These are phyloP conservation scores for Coprinopsis marcescibilis DNA, from an alignment of 768 basidiomycete genomes.

Conservation along the genomic window DNA sequence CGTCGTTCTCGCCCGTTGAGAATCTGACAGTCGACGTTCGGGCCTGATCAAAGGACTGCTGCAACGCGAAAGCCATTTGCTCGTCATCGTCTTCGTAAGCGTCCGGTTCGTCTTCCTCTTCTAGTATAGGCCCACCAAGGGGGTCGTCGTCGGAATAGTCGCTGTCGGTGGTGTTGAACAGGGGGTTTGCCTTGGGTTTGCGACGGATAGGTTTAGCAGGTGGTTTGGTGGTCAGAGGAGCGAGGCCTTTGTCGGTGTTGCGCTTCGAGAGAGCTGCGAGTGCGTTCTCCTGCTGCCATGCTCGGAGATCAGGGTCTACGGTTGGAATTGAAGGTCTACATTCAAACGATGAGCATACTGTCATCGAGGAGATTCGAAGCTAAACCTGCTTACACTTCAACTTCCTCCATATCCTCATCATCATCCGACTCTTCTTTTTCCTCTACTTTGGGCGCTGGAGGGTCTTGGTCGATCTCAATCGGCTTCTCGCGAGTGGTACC, in stretches of 20 bases:
- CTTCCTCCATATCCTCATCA: constrained; percentile 79
- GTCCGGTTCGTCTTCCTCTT: too few species aligned
- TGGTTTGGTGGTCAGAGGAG: constrained; percentile 22
- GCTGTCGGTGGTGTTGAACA: constrained; percentile 38
- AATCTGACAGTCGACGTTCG: not conserved
- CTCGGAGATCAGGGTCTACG: constrained; percentile 57
- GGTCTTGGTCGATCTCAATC: constrained; percentile 76
- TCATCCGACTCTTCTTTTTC: constrained; percentile 37
- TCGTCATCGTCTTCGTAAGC: constrained; percentile 43
- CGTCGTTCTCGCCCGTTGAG: too few species aligned
- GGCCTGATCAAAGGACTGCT: constrained; percentile 49
- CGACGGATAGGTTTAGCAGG: constrained; percentile 20
- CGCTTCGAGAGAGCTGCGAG: constrained; percentile 53
- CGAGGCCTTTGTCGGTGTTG: constrained; percentile 32
- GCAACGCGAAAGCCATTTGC: constrained; percentile 53
- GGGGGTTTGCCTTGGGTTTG: constrained; percentile 32
- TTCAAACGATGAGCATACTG: not conserved
- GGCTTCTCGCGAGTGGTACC: constrained; percentile 82
- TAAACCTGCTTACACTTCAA: constrained; percentile 50
- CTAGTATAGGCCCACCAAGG: constrained; percentile 11
- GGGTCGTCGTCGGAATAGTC: constrained; percentile 46
- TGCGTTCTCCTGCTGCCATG: constrained; percentile 56
- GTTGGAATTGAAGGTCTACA: constrained; percentile 28
- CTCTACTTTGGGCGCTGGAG: constrained; percentile 17
- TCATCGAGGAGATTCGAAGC: not conserved